Evolutionary conservation across 176 grass and related monocot genomes (phyloP), one percentile per base, ranked within the genome.

Genomic region (Bolboschoenus planiculmis): DNA sequence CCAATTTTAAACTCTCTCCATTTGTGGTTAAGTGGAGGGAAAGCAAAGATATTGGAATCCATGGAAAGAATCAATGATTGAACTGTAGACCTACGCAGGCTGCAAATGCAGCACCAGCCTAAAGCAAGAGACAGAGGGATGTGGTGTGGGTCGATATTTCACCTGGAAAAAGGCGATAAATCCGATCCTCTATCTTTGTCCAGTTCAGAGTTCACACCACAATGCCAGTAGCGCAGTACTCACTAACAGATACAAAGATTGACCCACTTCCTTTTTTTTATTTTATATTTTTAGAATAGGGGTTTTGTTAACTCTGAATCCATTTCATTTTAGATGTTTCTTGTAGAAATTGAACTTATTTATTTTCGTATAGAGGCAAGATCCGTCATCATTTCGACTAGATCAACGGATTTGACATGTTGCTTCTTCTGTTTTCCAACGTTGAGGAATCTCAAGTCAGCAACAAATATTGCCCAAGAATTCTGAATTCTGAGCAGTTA

Each of bases 131-230:
- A 82, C 57, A 68, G 59, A 67, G 63, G 50, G 48, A 27, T 46
- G 21, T 30, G 54, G 35, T 44, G 13, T 55, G 40, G 80, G 80
- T 84, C 72, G 79, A 86, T 48, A 86, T 83, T 70, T 84, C 61
- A 76, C 59, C 86, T 88, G 81, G 58, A 84, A 83, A 83, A 82
- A 66, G 81, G 43, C 66, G 5, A 68, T 20, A 53, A 35, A 31
- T 59, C 56, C 8, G 33, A 53, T 77, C 72, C 13, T 77, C 21
- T 34, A 20, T 53, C 18, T 15, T 2, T 53, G 44, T 35, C 34
- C 64, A 15, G 18, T 70, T 39, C 35, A 39, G 35, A n/a, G 14
- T 53, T 53, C 50, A 53, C 50, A 53, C 72, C 72, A 53, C 44
- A 77, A 26, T 77, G 27, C 46, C 13, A 20, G 44, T 33, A 53